phyloP scores from a whole-genome alignment of 768 basidiomycete species.

The Sporobolomyces pararoseus region DNA sequence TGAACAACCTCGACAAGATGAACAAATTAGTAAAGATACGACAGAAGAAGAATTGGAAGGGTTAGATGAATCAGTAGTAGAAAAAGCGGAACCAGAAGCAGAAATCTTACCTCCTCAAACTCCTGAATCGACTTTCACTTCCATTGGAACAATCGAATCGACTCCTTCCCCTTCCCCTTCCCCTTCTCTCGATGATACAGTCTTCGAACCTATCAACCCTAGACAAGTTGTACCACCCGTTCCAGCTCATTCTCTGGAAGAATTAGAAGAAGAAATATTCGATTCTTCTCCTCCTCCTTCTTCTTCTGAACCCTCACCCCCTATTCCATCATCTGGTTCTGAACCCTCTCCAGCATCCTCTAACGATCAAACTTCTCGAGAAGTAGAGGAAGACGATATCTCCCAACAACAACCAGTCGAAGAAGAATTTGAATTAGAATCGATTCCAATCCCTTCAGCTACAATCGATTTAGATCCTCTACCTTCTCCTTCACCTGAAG shows the following conservation, averaged over 20 bases:
- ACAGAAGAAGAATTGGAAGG: background rate
- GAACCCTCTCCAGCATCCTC: background rate
- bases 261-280: conserved; percentile 1
- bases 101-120: background rate
- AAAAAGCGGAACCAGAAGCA: background rate
- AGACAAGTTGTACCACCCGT: background rate
- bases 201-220: background rate
- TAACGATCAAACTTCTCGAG: background rate
- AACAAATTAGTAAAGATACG: background rate
- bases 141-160: too few species aligned
- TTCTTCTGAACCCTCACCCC: background rate
- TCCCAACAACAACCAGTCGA: background rate
- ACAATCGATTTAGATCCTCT: background rate
- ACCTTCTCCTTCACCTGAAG: background rate
- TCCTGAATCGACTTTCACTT: background rate
- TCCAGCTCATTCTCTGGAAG: background rate
- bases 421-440: background rate
- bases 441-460: background rate
- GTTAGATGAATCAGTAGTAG: too few species aligned
- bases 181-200: too few species aligned
- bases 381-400: background rate
- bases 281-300: background rate
- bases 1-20: background rate
- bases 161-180: too few species aligned
- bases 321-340: background rate